phyloP scores from a whole-genome alignment of 345 rosid genomes.

The Populus alba region DNA sequence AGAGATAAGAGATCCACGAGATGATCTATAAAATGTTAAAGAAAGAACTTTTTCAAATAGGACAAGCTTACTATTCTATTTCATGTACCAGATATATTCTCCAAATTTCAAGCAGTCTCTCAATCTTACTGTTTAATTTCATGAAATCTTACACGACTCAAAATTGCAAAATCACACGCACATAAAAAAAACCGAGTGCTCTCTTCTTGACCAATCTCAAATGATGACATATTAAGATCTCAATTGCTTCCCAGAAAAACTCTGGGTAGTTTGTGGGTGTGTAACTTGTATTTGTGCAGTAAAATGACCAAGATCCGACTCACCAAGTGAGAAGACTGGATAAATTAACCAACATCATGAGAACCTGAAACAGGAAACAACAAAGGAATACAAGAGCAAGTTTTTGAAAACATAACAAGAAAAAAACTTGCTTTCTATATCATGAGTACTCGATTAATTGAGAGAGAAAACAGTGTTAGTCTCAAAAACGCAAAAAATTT shows the following conservation, averaged over 20 bases:
- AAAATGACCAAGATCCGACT: not conserved
- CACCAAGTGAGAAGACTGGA: not conserved
- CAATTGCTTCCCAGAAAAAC: not conserved
- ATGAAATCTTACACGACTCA: not conserved
- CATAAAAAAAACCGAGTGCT: not conserved
- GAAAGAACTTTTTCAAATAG: conserved; percentile 2
- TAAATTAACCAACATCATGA: not conserved
- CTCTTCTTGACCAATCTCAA: not conserved
- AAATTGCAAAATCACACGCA: not conserved
- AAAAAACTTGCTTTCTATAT: not conserved
- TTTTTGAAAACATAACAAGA: not conserved
- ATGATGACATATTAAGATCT: not conserved
- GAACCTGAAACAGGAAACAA: not conserved
- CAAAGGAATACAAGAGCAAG: not conserved
- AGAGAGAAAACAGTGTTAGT: not conserved
- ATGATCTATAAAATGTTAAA: not conserved
- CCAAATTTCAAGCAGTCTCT: conserved; percentile 1
- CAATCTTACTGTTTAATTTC: not conserved
- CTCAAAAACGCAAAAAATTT: not conserved
- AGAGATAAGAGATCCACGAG: not conserved
- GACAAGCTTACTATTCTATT: conserved; percentile 19
- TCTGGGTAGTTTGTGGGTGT: not conserved
- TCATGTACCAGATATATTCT: conserved; percentile 3
- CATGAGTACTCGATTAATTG: not conserved
- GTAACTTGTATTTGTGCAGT: not conserved